These are phyloP conservation scores for Neurospora sublineolata DNA, from an alignment of 495 filamentous ascomycete species.

Conservation along the genomic window DNA sequence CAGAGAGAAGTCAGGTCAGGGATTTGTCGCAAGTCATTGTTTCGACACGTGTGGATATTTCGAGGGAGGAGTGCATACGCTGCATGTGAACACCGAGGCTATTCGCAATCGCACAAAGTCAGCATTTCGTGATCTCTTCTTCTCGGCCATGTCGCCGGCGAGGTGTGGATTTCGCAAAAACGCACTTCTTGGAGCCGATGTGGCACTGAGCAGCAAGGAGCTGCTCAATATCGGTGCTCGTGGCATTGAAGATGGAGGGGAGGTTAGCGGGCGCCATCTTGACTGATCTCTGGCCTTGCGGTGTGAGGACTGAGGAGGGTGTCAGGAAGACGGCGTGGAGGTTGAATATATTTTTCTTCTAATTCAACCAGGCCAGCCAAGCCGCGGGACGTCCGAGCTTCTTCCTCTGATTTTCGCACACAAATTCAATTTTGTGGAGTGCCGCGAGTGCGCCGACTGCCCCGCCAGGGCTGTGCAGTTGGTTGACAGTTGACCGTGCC, in stretches of 20 bases:
- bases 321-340: constrained; percentile 32
- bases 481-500: constrained; percentile 1
- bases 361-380: constrained; percentile 12
- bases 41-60: neutral
- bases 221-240: constrained; percentile 88
- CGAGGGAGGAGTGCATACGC: constrained; percentile 26
- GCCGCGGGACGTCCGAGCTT: constrained; percentile 1
- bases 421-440: constrained; percentile 27
- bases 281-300: constrained; percentile 38
- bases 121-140: constrained; percentile 3
- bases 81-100: constrained; percentile 93
- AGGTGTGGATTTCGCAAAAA: neutral
- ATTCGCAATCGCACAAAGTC: constrained; percentile 6
- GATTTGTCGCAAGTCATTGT: neutral
- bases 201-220: constrained; percentile 93
- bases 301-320: constrained; percentile 36
- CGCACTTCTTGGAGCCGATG: constrained; percentile 86
- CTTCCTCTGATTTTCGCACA: constrained; percentile 24
- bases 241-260: constrained; percentile 68
- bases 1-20: constrained; percentile 9
- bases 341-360: constrained; percentile 22
- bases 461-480: constrained; percentile 27
- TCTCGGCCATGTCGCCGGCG: neutral
- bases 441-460: constrained; percentile 7
- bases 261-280: constrained; percentile 92